Evolutionary conservation across 371 early-diverging fungal species (phyloP).

Genomic region (Enterocytospora artemiae): DNA sequence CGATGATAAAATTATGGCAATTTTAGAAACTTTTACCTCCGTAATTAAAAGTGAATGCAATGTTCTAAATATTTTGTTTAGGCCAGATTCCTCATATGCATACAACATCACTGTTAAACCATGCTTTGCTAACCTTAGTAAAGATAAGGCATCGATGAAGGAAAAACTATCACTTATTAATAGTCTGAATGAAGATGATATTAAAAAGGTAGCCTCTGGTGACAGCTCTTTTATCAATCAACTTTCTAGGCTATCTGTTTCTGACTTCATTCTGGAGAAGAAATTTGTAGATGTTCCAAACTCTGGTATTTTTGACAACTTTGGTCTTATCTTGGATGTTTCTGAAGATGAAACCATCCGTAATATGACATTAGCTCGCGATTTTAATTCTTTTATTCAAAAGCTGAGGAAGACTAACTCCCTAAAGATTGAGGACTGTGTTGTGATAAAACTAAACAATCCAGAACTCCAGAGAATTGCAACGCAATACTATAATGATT

Average conservation of each 20-base stretch:
- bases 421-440: conserved; percentile 40
- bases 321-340: conserved; percentile 75
- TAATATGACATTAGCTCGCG: conserved; percentile 83
- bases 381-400: conserved; percentile 91
- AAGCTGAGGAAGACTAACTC: conserved; percentile 79
- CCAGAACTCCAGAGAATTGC: conserved; percentile 9
- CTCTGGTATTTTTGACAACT: conserved; percentile 18
- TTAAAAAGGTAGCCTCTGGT: conserved; percentile 5
- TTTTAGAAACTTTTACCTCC: conserved; percentile 70
- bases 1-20: conserved; percentile 69
- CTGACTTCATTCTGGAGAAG: conserved; percentile 44
- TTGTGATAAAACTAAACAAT: conserved; percentile 23
- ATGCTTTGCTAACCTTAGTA: conserved; percentile 42
- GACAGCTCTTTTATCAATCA: conserved; percentile 2
- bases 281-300: conserved; percentile 20
- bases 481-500: conserved; percentile 13
- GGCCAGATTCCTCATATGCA: conserved; percentile 14
- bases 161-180: conserved; percentile 29
- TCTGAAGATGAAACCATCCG: conserved; percentile 69
- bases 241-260: conserved; percentile 3
- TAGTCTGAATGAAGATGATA: conserved; percentile 14
- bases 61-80: conserved; percentile 30
- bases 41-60: conserved; percentile 54
- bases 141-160: conserved; percentile 32
- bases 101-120: conserved; percentile 42